A percentile compares a stretch with the other conserved stretches of the same genome.
phyloP scores from a whole-genome alignment of 2,329 filamentous ascomycete species.

The Sphaceloma murrayae region DNA sequence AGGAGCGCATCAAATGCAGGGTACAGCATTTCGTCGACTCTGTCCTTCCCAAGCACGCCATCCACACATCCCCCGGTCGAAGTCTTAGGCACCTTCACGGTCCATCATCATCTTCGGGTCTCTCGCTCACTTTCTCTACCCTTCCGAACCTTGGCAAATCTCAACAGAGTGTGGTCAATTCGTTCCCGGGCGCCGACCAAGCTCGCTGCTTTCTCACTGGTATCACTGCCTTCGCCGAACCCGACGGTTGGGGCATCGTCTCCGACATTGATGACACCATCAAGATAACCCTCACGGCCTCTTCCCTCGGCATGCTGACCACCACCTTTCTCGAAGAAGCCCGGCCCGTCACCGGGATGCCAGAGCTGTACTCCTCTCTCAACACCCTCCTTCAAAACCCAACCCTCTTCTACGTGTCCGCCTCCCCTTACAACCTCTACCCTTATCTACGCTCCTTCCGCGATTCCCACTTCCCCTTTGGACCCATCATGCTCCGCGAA shows the following conservation, averaged over 20 bases:
- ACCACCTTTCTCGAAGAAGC: conserved; percentile 76
- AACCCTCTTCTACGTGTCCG: conserved; percentile 86
- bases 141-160: conserved; percentile 24
- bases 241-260: conserved; percentile 74
- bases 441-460: conserved; percentile 73
- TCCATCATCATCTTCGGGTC: conserved; percentile 27
- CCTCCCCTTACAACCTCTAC: conserved; percentile 90
- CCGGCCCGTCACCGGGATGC: conserved; percentile 67
- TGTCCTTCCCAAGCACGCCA: conserved; percentile 58
- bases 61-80: conserved; percentile 52
- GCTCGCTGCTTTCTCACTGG: conserved; percentile 10
- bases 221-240: conserved; percentile 59
- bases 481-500: conserved; percentile 76
- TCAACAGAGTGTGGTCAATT: conserved; percentile 33
- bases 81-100: conserved; percentile 30
- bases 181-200: conserved; percentile 18
- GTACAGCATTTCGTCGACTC: conserved; percentile 71
- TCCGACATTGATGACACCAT: conserved; percentile 94
- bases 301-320: conserved; percentile 68
- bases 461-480: conserved; percentile 58
- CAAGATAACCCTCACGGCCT: conserved; percentile 76
- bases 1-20: conserved; percentile 49
- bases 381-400: conserved; percentile 48
- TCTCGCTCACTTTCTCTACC: conserved; percentile 25
- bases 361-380: conserved; percentile 65